Base-by-base conservation (phyloP, 2,329 filamentous ascomycete genomes). In the Penicillium sp. region DNA sequence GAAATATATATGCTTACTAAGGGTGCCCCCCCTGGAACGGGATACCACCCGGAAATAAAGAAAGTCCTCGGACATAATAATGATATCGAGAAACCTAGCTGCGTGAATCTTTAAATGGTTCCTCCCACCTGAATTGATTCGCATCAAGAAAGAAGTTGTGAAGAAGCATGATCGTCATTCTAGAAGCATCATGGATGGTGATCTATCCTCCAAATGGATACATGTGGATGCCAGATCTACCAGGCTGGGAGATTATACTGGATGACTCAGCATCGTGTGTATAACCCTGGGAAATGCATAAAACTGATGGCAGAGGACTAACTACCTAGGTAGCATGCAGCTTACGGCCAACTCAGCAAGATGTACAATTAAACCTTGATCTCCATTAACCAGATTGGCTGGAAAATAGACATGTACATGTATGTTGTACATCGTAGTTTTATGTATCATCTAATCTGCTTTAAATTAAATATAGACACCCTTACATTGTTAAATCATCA, bases 401-500 rank as follows among this genome's bases (percentile, higher is more conserved):
- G 10, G 21, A 19, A n/a, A 13, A 19, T 27, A 16, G 2, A 19
- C 1, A 31, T 41, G 25, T n/a, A 50, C 4, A 10, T 25, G 19
- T 16, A 47, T n/a, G 9, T 19, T 52, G 21, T 27, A 44, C 3
- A 16, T 21, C 21, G 8, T 40, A 50, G n/a, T 16, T 29, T 16
- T 27, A 27, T 52, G 21, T 40, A 48, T 11, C 19, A 13, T 49
- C 25, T 49, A 33, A 31, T 49, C 19, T 50, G 19, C 15, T 34
- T 49, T 25, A 49, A 16, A 39, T 49, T 40, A 49, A 27, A 13
- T 44, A 21, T 13, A 33, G n/a, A n/a, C 15, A 11, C 33, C 49
- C 54, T 41, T 57, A 39, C 54, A 10, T 15, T 53, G 19, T 41
- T 23, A 36, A 39, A 33, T 45, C 50, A 52, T 50, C 39, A 45